These are phyloP conservation scores for Lupinus albus DNA, from an alignment of 306 rosid species.

Conservation along the genomic window DNA sequence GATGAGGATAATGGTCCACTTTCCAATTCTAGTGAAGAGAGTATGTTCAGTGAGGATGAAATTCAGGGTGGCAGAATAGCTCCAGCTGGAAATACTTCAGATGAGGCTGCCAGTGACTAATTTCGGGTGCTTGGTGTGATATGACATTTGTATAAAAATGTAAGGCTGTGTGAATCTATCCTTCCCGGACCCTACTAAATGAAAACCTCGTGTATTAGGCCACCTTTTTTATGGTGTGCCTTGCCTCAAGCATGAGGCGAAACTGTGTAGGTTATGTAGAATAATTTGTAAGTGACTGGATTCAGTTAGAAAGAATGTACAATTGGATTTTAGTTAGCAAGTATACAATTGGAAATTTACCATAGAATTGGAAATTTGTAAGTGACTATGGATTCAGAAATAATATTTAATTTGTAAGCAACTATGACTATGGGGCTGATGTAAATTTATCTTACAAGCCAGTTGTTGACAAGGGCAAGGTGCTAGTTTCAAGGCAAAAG, in stretches of 20 bases:
- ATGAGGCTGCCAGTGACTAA: slow-evolving; percentile 61
- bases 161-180: no score
- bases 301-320: slow-evolving; percentile 37
- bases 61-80: slow-evolving; percentile 57
- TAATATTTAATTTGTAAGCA: background rate
- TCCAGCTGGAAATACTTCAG: slow-evolving; percentile 71
- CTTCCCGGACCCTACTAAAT: no score
- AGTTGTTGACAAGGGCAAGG: background rate
- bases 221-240: background rate
- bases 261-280: slow-evolving; percentile 43
- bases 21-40: slow-evolving; percentile 80
- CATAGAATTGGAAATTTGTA: no score
- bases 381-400: no score
- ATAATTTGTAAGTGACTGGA: slow-evolving; percentile 36
- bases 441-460: no score
- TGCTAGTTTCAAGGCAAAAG: background rate
- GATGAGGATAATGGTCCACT: slow-evolving; percentile 72
- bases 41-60: slow-evolving; percentile 80
- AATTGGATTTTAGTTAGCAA: slow-evolving; percentile 33
- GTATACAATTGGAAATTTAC: background rate
- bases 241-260: background rate
- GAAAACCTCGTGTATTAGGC: no score
- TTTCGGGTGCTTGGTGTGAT: slow-evolving; percentile 8
- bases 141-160: slow-evolving; percentile 8
- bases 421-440: no score